Percentiles rank a stretch among this genome's conserved stretches.
Conservation (phyloP, 2,329 filamentous ascomycete species). For the Akanthomyces muscarius region DNA sequence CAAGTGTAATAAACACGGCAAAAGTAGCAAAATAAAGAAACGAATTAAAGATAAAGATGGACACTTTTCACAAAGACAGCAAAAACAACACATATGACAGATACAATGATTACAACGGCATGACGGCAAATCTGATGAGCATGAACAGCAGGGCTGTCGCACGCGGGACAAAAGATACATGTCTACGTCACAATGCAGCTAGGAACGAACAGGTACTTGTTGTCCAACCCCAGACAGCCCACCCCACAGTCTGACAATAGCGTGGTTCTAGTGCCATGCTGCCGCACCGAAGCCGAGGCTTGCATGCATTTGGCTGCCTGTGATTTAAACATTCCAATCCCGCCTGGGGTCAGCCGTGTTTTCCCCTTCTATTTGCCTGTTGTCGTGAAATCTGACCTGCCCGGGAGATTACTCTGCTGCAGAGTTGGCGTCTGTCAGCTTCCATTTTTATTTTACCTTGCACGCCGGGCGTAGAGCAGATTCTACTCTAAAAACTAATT, state of each 20-base stretch:
- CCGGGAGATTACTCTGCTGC: background rate
- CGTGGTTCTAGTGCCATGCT: background rate
- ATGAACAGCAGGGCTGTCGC: background rate
- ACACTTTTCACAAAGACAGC: too few species aligned
- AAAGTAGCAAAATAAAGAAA: too few species aligned
- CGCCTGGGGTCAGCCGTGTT: background rate
- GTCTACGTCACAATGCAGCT: conserved; percentile 16
- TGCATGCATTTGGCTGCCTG: background rate
- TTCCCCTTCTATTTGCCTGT: background rate
- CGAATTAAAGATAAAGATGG: too few species aligned
- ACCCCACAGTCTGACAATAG: conserved; percentile 9
- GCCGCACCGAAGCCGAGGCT: conserved; percentile 13
- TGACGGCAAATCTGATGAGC: background rate
- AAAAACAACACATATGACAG: too few species aligned
- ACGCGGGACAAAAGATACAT: background rate
- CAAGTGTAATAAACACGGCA: too few species aligned
- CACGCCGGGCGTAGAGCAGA: background rate
- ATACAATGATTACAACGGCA: too few species aligned
- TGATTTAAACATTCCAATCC: conserved; percentile 14
- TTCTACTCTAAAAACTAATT: background rate
- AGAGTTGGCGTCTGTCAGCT: background rate
- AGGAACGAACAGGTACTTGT: conserved; percentile 3
- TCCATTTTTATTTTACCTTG: background rate
- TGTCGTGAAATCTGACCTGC: background rate
- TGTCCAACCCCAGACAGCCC: conserved; percentile 19